Conservation (phyloP, 257 asterid species). For the Nicotiana tabacum region DNA sequence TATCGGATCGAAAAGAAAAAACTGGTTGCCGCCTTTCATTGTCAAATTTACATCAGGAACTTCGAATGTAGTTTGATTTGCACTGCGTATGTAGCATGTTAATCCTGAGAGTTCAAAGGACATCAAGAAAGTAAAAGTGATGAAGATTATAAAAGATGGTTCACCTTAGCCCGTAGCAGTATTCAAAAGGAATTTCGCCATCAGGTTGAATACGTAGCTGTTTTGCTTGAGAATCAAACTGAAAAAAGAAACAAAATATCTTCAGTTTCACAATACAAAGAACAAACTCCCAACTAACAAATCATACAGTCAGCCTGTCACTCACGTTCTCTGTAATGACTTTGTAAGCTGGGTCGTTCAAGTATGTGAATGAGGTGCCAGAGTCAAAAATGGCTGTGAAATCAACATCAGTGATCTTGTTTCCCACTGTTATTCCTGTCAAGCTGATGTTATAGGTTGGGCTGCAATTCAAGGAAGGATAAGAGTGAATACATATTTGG, state of each 20-base stretch:
- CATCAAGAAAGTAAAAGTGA: not conserved
- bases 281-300: not conserved
- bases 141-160: not conserved
- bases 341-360: constrained; percentile 78
- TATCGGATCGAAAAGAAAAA: constrained; percentile 41
- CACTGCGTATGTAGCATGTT: constrained; percentile 40
- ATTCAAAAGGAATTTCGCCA: constrained; percentile 51
- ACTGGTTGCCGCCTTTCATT: constrained; percentile 68
- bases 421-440: constrained; percentile 60
- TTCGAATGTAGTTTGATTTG: constrained; percentile 35
- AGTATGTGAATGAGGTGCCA: constrained; percentile 88
- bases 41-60: constrained; percentile 73
- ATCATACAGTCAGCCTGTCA: not conserved
- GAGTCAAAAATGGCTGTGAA: constrained; percentile 78
- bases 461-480: constrained; percentile 32
- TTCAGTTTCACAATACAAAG: not conserved
- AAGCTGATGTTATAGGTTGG: constrained; percentile 70
- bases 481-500: not conserved
- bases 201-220: constrained; percentile 52
- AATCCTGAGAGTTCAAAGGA: constrained; percentile 1
- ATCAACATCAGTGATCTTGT: constrained; percentile 43
- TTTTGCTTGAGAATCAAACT: constrained; percentile 56
- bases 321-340: constrained; percentile 60
- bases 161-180: constrained; percentile 71
- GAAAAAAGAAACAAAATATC: constrained; percentile 22